phyloP scores from a whole-genome alignment of 441 rosid species.

The Populus tomentosa region DNA sequence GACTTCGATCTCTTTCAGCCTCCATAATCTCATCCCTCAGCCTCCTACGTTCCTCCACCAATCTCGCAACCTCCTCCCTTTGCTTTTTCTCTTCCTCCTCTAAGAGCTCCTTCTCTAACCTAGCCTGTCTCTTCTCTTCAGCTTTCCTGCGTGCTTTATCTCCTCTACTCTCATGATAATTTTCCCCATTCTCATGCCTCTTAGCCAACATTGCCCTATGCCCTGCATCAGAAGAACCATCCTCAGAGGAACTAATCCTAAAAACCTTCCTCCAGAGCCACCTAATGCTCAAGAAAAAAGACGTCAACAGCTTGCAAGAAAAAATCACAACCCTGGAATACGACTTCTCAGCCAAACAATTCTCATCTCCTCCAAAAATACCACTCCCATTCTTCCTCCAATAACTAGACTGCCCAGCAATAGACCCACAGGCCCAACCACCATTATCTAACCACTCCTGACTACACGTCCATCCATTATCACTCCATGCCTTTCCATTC shows the following conservation, averaged over 20 bases:
- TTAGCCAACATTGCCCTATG: slow-evolving; percentile 57
- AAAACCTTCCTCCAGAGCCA: slow-evolving; percentile 93
- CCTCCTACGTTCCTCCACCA: slow-evolving; percentile 88
- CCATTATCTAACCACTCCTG: slow-evolving; percentile 85
- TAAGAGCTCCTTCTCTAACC: slow-evolving; percentile 77
- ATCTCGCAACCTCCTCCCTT: slow-evolving; percentile 90
- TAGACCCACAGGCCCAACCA: slow-evolving; percentile 55
- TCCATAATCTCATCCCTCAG: slow-evolving; percentile 74
- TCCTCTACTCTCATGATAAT: slow-evolving; percentile 62
- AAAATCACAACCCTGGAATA: slow-evolving; percentile 65
- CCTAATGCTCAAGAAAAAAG: slow-evolving; percentile 78
- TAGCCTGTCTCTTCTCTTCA: slow-evolving; percentile 94
- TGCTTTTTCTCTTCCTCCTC: slow-evolving; percentile 98
- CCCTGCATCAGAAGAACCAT: slow-evolving; percentile 52
- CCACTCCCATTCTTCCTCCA: slow-evolving; percentile 57
- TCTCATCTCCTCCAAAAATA: slow-evolving; percentile 68
- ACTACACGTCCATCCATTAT: slow-evolving; percentile 65
- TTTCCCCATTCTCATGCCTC: slow-evolving; percentile 59
- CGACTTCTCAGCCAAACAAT: slow-evolving; percentile 78
- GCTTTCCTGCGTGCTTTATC: slow-evolving; percentile 98
- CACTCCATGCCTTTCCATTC: slow-evolving; percentile 84
- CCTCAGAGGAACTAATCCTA: slow-evolving; percentile 71
- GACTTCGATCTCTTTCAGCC: slow-evolving; percentile 58
- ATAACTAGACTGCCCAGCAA: slow-evolving; percentile 42
- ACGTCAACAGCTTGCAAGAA: slow-evolving; percentile 59